Conservation (phyloP, 2,329 filamentous ascomycete species). For the Drechslera avenae region DNA sequence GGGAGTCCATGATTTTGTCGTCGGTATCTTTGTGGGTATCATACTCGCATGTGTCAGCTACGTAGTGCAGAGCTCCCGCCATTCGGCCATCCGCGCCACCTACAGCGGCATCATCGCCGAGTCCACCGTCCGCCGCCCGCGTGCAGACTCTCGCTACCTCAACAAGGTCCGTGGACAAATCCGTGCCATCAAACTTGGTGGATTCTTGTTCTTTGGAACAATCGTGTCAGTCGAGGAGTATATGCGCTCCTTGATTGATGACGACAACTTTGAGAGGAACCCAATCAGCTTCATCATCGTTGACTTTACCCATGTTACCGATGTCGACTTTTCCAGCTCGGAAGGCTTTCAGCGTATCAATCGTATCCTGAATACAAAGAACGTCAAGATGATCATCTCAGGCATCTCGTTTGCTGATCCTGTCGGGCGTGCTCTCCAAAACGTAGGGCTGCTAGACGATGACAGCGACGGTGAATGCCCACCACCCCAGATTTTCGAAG, state of each 20-base stretch:
- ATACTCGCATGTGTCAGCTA: conserved; percentile 88
- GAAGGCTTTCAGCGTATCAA: conserved; percentile 95
- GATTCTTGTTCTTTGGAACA: conserved; percentile 97
- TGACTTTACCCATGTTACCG: conserved; percentile 86
- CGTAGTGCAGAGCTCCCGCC: conserved; percentile 86
- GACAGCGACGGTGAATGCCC: conserved; percentile 65
- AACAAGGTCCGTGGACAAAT: conserved; percentile 86
- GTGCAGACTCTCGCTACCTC: conserved; percentile 85
- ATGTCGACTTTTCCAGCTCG: conserved; percentile 93
- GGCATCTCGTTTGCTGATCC: conserved; percentile 77
- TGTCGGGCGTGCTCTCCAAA: conserved; percentile 77
- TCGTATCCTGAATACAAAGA: conserved; percentile 75
- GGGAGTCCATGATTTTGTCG: conserved; percentile 95
- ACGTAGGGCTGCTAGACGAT: conserved; percentile 80
- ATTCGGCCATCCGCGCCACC: conserved; percentile 86
- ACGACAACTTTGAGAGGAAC: conserved; percentile 74
- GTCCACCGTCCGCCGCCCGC: conserved; percentile 90
- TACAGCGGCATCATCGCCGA: conserved; percentile 88
- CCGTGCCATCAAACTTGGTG: conserved; percentile 86
- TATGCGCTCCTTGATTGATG: conserved; percentile 80
- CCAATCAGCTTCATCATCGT: conserved; percentile 90
- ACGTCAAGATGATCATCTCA: conserved; percentile 80
- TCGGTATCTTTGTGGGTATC: conserved; percentile 90
- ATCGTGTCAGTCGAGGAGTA: conserved; percentile 94
- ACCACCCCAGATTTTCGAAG: conserved; percentile 71